Evolutionary conservation across 345 rosid genomes (phyloP).

Genomic region (Aegle marmelos): DNA sequence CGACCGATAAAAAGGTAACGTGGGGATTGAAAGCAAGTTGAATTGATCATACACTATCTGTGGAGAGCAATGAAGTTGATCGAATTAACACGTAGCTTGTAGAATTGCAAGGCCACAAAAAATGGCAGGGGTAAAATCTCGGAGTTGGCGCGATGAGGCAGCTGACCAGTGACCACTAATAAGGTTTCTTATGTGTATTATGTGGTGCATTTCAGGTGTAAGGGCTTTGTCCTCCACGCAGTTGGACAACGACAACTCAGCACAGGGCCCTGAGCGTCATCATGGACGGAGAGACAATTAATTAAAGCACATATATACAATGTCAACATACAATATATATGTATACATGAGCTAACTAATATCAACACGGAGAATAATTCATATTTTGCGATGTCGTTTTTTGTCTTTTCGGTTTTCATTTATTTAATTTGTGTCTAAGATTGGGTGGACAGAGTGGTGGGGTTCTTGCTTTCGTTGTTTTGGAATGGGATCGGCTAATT

Average conservation of each 20-base stretch:
- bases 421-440: slow-evolving; percentile 10
- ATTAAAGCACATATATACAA: background rate
- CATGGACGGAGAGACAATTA: background rate
- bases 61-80: slow-evolving; percentile 12
- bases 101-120: background rate
- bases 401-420: too few relatives aligned
- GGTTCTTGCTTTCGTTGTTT: background rate
- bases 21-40: background rate
- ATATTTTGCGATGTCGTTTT: too few relatives aligned
- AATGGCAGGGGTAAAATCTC: slow-evolving; percentile 4
- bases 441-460: slow-evolving; percentile 21
- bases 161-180: too few relatives aligned
- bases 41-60: background rate
- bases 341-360: background rate
- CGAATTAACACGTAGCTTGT: slow-evolving; percentile 7
- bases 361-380: background rate
- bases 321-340: background rate
- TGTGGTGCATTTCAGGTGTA: slow-evolving; percentile 27
- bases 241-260: slow-evolving; percentile 16
- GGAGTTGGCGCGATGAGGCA: background rate
- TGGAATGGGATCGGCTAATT: too few relatives aligned
- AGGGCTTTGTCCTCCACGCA: slow-evolving; percentile 13
- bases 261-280: background rate
- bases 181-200: background rate
- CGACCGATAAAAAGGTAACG: background rate